Evolutionary conservation across 2,329 filamentous ascomycete species (phyloP).

Genomic region (Sporothrix globosa): DNA sequence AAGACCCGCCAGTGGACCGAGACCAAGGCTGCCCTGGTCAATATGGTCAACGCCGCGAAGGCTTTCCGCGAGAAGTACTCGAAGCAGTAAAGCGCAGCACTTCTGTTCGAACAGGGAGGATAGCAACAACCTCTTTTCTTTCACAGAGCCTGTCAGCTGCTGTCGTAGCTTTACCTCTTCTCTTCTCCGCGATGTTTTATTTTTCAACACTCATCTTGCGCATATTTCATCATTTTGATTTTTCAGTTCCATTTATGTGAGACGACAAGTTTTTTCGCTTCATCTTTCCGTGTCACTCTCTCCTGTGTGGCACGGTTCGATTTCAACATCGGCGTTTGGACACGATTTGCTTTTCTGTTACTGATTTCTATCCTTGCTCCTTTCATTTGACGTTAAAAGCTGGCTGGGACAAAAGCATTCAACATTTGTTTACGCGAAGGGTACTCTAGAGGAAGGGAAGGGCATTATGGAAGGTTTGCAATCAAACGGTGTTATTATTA

Average conservation of each 20-base stretch:
- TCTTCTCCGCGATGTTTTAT: slow-evolving; percentile 22
- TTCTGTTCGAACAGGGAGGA: not conserved
- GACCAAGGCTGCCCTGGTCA: slow-evolving; percentile 92
- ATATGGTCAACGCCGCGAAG: slow-evolving; percentile 99
- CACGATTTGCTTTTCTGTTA: slow-evolving; percentile 35
- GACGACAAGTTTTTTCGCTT: slow-evolving; percentile 34
- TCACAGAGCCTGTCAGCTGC: not conserved
- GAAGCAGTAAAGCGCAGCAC: slow-evolving; percentile 53
- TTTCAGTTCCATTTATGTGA: slow-evolving; percentile 33
- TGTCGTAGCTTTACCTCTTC: not conserved
- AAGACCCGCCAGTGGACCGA: slow-evolving; percentile 99
- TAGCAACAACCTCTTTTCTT: slow-evolving; percentile 16
- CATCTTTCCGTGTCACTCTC: slow-evolving; percentile 30
- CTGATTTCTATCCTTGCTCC: slow-evolving; percentile 31
- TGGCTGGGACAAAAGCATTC: slow-evolving; percentile 33
- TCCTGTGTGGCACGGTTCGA: slow-evolving; percentile 30
- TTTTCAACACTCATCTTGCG: slow-evolving; percentile 19
- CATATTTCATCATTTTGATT: slow-evolving; percentile 14
- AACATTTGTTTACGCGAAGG: slow-evolving; percentile 36
- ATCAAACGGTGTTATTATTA: slow-evolving; percentile 29
- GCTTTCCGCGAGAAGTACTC: slow-evolving; percentile 88
- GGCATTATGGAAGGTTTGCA: slow-evolving; percentile 23
- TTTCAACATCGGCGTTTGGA: slow-evolving; percentile 39
- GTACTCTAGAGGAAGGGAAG: slow-evolving; percentile 26
- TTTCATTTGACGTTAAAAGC: slow-evolving; percentile 9